phyloP scores from a whole-genome alignment of 1,284 basidiomycete genomes.

The Phlebopus sp. region DNA sequence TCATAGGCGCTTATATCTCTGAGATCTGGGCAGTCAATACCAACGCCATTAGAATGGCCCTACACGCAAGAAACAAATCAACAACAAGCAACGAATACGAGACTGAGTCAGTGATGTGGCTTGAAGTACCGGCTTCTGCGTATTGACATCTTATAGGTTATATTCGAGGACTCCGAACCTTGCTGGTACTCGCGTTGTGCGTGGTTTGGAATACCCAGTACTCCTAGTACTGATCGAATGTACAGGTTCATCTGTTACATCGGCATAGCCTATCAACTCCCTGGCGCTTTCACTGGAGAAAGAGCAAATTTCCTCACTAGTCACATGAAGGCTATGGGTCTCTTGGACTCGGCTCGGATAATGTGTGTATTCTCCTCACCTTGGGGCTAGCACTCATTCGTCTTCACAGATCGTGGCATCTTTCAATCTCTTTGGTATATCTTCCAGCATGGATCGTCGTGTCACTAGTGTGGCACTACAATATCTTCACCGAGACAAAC shows the following conservation, averaged over 20 bases:
- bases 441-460: conserved; percentile 68
- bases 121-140: conserved; percentile 6
- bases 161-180: conserved; percentile 53
- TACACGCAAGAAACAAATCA: conserved; percentile 67
- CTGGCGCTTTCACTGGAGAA: conserved; percentile 63
- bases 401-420: conserved; percentile 60
- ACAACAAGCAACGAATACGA: conserved; percentile 50
- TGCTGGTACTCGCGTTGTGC: conserved; percentile 65
- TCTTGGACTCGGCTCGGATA: conserved; percentile 63
- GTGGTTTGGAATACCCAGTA: conserved; percentile 14
- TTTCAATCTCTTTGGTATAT: conserved; percentile 53
- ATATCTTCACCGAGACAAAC: conserved; percentile 63
- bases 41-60: conserved; percentile 66
- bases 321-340: conserved; percentile 74
- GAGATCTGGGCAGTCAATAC: conserved; percentile 49
- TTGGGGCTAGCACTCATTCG: conserved; percentile 1
- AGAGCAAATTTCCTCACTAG: conserved; percentile 58
- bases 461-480: conserved; percentile 58
- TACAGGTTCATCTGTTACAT: conserved; percentile 61
- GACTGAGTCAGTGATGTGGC: conserved; percentile 47
- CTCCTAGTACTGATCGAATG: background rate
- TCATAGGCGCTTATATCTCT: conserved; percentile 64
- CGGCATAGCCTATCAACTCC: conserved; percentile 70
- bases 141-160: conserved; percentile 42
- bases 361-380: conserved; percentile 36